Percentiles rank a stretch among this genome's conserved stretches.
These are phyloP conservation scores for Cadophora malorum DNA, from an alignment of 2,329 filamentous ascomycete genomes.

Conservation along the genomic window DNA sequence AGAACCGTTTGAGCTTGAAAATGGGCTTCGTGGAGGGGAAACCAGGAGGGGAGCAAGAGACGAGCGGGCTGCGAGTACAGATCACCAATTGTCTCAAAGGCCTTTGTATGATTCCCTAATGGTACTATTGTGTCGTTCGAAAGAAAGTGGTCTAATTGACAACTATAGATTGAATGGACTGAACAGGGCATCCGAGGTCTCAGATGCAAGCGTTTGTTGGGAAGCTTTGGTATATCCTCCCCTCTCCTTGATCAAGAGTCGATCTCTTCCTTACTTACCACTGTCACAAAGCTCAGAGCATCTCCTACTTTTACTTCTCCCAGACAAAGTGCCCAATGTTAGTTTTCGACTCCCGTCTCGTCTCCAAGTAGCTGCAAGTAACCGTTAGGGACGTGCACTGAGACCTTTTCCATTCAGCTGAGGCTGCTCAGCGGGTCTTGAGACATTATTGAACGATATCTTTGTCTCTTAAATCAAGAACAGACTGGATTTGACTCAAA, in stretches of 20 bases:
- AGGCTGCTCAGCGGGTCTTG: neutral
- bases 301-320: neutral
- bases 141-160: neutral
- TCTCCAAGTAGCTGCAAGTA: slow-evolving; percentile 3
- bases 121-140: neutral
- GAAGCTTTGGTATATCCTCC: neutral
- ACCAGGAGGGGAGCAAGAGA: neutral
- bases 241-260: neutral
- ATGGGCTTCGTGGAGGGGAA: neutral
- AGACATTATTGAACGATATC: neutral
- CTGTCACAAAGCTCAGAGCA: neutral
- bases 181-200: neutral
- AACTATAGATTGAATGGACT: neutral
- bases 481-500: neutral
- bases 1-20: slow-evolving; percentile 8
- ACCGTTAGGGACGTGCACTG: neutral
- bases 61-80: neutral
- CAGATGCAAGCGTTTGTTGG: neutral
- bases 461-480: neutral
- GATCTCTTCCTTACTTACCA: neutral
- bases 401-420: neutral
- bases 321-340: neutral
- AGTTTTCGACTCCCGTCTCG: neutral
- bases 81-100: neutral
- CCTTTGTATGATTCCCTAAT: neutral